Evolutionary conservation across 2,329 filamentous ascomycete species (phyloP).

Genomic region (Alternaria triticimaculans): DNA sequence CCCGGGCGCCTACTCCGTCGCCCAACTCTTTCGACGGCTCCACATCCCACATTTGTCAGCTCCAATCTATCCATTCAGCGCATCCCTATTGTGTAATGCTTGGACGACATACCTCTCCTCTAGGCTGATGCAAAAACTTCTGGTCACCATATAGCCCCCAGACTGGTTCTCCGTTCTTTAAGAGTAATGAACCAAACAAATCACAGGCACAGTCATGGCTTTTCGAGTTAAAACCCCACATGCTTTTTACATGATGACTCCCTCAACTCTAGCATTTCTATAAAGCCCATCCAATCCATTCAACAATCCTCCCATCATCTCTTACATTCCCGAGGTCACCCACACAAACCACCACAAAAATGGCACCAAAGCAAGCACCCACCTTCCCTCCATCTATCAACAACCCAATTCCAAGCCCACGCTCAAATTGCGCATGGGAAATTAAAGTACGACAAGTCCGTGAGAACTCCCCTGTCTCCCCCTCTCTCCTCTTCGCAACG

Average conservation of each 20-base stretch:
- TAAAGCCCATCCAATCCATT: not conserved
- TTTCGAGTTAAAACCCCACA: rapidly evolving
- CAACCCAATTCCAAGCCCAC: not conserved
- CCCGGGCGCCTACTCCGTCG: rapidly evolving
- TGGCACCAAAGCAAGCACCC: not conserved
- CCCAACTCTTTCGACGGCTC: not conserved
- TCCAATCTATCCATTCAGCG: not conserved
- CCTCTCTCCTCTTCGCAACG: not conserved
- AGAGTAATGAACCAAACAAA: not conserved
- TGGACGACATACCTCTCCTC: not conserved
- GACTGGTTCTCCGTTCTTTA: not conserved
- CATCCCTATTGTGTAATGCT: not conserved
- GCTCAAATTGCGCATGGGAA: not conserved
- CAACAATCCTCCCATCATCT: not conserved
- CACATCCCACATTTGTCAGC: not conserved
- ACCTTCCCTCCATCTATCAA: not conserved
- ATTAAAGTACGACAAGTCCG: not conserved
- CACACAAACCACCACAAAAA: not conserved
- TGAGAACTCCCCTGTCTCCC: not conserved
- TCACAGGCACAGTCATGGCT: not conserved
- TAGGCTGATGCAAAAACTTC: not conserved
- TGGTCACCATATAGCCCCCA: rapidly evolving
- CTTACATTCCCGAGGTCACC: not conserved
- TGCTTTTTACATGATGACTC: not conserved
- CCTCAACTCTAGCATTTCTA: not conserved